Evolutionary conservation across 306 rosid species (phyloP), one percentile per base, ranked within the genome.

Genomic region (Albizia julibrissin): DNA sequence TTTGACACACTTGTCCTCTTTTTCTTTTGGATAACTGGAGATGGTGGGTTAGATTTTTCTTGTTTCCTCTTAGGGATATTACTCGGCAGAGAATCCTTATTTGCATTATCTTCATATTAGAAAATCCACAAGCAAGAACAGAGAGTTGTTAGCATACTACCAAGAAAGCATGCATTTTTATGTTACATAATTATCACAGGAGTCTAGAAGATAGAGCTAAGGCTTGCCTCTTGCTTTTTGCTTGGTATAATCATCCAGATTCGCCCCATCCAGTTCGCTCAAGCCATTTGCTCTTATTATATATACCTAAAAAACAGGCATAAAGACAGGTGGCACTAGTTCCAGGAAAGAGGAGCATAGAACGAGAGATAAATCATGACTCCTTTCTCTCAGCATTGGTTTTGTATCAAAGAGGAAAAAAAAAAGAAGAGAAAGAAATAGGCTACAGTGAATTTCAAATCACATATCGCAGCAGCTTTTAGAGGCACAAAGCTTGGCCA

Each of bases 201-300:
- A 69, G 75, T 43, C 47, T 31, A 70, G 74, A 69, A 81, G 74
- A 40, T 43, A 77, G 66, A 79, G 58, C 29, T 56, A 80, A 79
- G 67, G 79, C 90, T 87, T 88, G 81, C 98, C 97, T 84, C 89
- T 87, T 64, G 54, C 86, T 61, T 81, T 88, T 47, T 80, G 87
- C 79, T 85, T 89, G 19, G 85, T 40, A 24, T 44, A 79, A 83
- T 82, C 80, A 39, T 93, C 94, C 82, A 78, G 83, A 86, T 81
- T 87, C 40, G 90, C 85, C 44, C 94, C 97, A 59, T 92, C 95
- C 74, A 81, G 83, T 86, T 92, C 97, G 33, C 82, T 82, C 43
- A 80, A 74, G 77, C 80, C 87, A 78, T 84, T 88, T 54, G 92
- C 87, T 85, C 92, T 88, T 75, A 84, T 81, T 68, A 94, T 85